A percentile compares a stretch with the other conserved stretches of the same genome.
These are phyloP conservation scores for Sugiyamaella neomexicana DNA, from an alignment of 1,139 yeast genomes.

Conservation along the genomic window DNA sequence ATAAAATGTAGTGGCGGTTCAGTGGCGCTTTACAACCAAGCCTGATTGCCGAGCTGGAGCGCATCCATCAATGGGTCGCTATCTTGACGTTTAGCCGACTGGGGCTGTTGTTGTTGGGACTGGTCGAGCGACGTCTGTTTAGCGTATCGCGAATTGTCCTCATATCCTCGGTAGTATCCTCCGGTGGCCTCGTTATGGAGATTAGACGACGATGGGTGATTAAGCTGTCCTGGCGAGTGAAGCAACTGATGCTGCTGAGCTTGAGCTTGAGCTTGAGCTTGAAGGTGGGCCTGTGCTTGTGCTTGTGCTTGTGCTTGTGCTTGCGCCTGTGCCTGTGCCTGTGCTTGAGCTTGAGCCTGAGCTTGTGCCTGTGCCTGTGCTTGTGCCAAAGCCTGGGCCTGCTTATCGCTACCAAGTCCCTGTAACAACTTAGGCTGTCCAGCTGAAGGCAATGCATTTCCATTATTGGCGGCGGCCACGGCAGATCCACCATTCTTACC, in stretches of 20 bases:
- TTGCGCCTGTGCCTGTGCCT: conserved; percentile 21
- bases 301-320: conserved; percentile 21
- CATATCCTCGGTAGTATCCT: conserved; percentile 7
- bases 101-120: not conserved
- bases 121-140: not conserved
- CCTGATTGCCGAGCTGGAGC: conserved; percentile 15
- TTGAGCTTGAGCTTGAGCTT: conserved; percentile 19
- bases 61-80: conserved; percentile 15
- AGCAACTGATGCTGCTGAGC: conserved; percentile 23
- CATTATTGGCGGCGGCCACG: not conserved
- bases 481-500: not conserved
- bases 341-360: conserved; percentile 13
- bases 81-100: conserved; percentile 10
- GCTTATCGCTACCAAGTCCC: conserved; percentile 5
- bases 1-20: not conserved
- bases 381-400: conserved; percentile 9
- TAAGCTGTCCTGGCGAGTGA: not conserved
- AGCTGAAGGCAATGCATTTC: conserved; percentile 10
- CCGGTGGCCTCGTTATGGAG: conserved; percentile 7
- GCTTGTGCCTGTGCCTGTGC: conserved; percentile 17
- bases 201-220: conserved; percentile 3
- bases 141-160: conserved; percentile 2
- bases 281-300: conserved; percentile 23
- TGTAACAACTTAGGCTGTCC: conserved; percentile 1
- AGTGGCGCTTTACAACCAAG: conserved; percentile 20